Evolutionary conservation across 2,329 filamentous ascomycete genomes (phyloP).

Genomic region (Shiraia sp.): DNA sequence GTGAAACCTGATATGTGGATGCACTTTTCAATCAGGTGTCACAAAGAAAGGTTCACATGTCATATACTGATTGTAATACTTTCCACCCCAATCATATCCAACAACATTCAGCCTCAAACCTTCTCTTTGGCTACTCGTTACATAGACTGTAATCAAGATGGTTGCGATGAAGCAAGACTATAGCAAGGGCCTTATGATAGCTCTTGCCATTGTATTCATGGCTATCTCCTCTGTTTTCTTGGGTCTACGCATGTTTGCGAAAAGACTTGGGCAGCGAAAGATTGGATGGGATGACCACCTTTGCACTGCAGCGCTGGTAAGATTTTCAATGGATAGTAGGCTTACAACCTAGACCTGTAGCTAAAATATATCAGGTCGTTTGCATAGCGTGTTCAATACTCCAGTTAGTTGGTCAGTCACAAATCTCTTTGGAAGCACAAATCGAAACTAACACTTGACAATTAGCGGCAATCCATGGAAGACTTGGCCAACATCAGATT

Average conservation of each 20-base stretch:
- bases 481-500: conserved; percentile 9
- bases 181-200: conserved; percentile 8
- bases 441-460: not conserved
- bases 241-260: conserved; percentile 9
- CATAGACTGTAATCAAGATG: not conserved
- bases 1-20: too few relatives aligned
- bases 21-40: too few relatives aligned
- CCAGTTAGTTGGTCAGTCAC: too few relatives aligned
- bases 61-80: too few relatives aligned
- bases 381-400: too few relatives aligned
- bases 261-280: not conserved
- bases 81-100: too few relatives aligned
- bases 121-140: not conserved
- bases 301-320: conserved; percentile 5
- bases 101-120: not conserved
- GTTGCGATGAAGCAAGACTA: conserved; percentile 10
- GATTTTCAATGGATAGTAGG: not conserved
- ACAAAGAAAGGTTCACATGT: too few relatives aligned
- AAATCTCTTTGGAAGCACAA: not conserved
- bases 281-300: conserved; percentile 9
- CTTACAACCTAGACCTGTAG: too few relatives aligned
- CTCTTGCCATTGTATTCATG: conserved; percentile 8
- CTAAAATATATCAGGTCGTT: too few relatives aligned
- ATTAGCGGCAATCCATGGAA: conserved; percentile 6
- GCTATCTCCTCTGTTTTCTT: conserved; percentile 4